Evolutionary conservation across 1,139 yeast genomes (phyloP).

Genomic region (Kurtzmaniella quercitrusa): DNA sequence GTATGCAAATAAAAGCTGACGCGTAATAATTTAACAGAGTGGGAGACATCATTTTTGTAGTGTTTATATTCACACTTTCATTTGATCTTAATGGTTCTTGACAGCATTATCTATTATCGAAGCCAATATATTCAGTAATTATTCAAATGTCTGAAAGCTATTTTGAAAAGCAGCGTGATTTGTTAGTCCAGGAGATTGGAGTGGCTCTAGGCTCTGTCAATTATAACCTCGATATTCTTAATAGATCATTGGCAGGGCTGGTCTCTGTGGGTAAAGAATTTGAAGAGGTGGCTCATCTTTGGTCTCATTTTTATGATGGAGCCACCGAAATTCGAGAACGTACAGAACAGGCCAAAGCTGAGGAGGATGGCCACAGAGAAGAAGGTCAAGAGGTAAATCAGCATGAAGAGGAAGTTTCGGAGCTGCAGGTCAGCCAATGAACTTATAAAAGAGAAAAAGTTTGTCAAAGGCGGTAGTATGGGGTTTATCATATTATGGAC

Average conservation of each 20-base stretch:
- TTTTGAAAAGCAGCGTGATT: slow-evolving; percentile 43
- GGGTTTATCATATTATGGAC: too few relatives aligned
- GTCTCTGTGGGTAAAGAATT: slow-evolving; percentile 45
- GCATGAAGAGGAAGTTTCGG: neutral
- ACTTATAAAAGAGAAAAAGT: too few relatives aligned
- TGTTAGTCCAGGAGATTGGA: slow-evolving; percentile 41
- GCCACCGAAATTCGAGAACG: slow-evolving; percentile 21
- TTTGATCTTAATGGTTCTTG: too few relatives aligned
- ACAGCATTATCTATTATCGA: too few relatives aligned
- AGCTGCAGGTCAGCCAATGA: neutral
- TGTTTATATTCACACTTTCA: too few relatives aligned
- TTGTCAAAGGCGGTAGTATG: too few relatives aligned
- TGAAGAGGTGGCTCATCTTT: slow-evolving; percentile 41
- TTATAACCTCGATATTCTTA: slow-evolving; percentile 37
- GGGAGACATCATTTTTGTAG: too few relatives aligned
- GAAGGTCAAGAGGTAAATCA: neutral
- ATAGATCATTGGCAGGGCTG: slow-evolving; percentile 38
- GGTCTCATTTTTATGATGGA: slow-evolving; percentile 43
- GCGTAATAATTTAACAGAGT: too few relatives aligned
- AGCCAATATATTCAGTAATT: too few relatives aligned
- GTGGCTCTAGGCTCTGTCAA: slow-evolving; percentile 39
- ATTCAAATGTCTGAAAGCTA: slow-evolving; percentile 11
- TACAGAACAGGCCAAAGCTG: neutral
- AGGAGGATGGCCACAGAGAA: neutral
- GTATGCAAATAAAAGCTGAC: too few relatives aligned